These are phyloP conservation scores for Paraleonurus japonicus DNA, from an alignment of 257 asterid genomes.

Conservation along the genomic window DNA sequence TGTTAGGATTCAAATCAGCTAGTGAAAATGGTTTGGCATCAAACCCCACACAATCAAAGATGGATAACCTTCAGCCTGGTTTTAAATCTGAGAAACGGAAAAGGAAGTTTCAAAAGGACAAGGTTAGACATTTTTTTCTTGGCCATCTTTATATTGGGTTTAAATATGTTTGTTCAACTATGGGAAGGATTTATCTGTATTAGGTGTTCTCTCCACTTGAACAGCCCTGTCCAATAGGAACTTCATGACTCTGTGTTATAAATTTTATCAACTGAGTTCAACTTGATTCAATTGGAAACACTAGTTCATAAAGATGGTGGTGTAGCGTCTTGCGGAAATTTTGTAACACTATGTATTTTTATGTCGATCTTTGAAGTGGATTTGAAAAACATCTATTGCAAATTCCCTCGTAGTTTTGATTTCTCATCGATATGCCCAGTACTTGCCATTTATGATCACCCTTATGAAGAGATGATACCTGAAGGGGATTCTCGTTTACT, in stretches of 20 bases:
- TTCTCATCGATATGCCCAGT: not conserved
- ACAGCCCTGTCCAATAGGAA: constrained; percentile 1
- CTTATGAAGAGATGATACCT: not conserved
- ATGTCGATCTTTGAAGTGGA: constrained; percentile 1
- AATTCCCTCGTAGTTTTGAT: not conserved
- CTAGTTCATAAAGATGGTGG: constrained; percentile 10
- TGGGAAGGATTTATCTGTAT: constrained; percentile 4
- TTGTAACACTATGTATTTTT: not conserved
- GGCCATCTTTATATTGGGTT: not conserved
- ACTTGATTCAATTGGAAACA: not conserved
- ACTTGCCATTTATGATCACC: not conserved
- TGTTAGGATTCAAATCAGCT: constrained; percentile 38
- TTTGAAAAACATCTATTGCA: constrained; percentile 2
- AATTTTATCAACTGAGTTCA: not conserved
- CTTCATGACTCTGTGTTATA: not conserved
- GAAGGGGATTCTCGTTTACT: constrained; percentile 15
- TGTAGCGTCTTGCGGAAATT: not conserved
- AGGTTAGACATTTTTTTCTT: constrained; percentile 44
- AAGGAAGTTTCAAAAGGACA: constrained; percentile 46
- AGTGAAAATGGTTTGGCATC: constrained; percentile 39
- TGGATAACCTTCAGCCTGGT: constrained; percentile 37
- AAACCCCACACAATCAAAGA: constrained; percentile 34
- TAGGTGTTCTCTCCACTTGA: not conserved
- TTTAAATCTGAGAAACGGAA: constrained; percentile 49
- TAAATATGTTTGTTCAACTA: not conserved